Evolutionary conservation across 768 basidiomycete genomes (phyloP).

Genomic region (Kwoniella heveanensis): DNA sequence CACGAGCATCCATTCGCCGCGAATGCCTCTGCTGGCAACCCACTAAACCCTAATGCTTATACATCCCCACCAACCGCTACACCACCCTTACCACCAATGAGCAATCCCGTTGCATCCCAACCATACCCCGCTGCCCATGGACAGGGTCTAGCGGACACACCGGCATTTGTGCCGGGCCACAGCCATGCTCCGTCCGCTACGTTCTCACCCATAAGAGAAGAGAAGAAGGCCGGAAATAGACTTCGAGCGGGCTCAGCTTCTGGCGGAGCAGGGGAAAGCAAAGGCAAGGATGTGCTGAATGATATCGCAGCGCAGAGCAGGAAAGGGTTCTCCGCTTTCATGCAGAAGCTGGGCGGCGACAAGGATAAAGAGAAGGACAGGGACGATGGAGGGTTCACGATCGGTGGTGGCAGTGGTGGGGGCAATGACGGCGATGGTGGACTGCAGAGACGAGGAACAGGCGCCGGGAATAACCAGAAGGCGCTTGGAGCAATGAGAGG

Average conservation of each 20-base stretch:
- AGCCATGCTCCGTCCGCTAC: constrained; percentile 8
- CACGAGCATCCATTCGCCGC: constrained; percentile 33
- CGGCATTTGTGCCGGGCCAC: constrained; percentile 15
- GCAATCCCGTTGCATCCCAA: constrained; percentile 13
- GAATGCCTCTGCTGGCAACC: constrained; percentile 4
- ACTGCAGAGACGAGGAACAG: constrained; percentile 37
- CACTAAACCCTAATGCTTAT: constrained; percentile 1
- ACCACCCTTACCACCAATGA: constrained; percentile 13
- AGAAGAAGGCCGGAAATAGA: constrained; percentile 61
- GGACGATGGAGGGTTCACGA: constrained; percentile 61
- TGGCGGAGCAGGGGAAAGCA: constrained; percentile 23
- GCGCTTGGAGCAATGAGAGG: constrained; percentile 64
- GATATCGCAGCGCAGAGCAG: constrained; percentile 90
- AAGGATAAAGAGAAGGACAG: constrained; percentile 56
- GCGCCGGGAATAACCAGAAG: constrained; percentile 24
- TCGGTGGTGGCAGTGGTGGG: constrained; percentile 1
- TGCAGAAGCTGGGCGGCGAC: constrained; percentile 68
- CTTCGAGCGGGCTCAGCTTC: constrained; percentile 80
- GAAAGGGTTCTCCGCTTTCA: constrained; percentile 80
- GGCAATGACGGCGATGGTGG: constrained; percentile 26
- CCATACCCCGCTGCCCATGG: constrained; percentile 15
- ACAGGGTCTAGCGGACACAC: constrained; percentile 14
- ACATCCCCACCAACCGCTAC: constrained; percentile 28
- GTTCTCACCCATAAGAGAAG: constrained; percentile 61
- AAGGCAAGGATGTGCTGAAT: constrained; percentile 62